phyloP scores from a whole-genome alignment of 2,329 filamentous ascomycete species.

The Hypoxylon sp. region DNA sequence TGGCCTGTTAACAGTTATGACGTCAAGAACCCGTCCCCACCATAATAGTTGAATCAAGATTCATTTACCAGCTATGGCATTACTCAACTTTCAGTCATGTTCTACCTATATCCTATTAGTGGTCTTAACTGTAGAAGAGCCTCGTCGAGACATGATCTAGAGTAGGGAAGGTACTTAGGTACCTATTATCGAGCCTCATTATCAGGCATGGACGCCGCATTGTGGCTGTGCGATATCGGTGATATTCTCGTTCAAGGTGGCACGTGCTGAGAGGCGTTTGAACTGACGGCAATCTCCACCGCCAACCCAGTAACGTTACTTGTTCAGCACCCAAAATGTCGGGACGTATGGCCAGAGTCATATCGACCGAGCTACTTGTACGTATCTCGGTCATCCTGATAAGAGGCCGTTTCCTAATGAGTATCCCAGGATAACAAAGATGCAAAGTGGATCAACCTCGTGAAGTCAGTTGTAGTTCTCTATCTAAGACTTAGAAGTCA shows the following conservation, averaged over 20 bases:
- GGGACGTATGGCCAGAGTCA: conserved; percentile 42
- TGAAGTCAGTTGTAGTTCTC: conserved; percentile 48
- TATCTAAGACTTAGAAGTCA: neutral
- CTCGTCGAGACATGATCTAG: too few relatives aligned
- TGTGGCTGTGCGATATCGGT: conserved; percentile 22
- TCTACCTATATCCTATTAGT: too few relatives aligned
- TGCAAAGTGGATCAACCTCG: conserved; percentile 53
- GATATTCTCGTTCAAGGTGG: neutral
- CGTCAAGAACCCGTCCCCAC: neutral
- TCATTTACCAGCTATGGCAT: neutral
- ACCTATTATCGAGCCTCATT: neutral
- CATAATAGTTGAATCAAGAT: neutral
- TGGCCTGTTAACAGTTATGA: neutral
- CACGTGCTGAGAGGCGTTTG: neutral
- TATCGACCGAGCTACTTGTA: conserved; percentile 53
- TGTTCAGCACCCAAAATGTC: conserved; percentile 39
- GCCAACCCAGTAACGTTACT: neutral
- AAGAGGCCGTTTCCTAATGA: conserved; percentile 5
- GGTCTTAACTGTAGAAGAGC: too few relatives aligned
- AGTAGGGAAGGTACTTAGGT: too few relatives aligned
- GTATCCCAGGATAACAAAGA: conserved; percentile 52
- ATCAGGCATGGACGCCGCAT: neutral
- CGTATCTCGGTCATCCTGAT: conserved; percentile 19
- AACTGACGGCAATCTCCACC: neutral
- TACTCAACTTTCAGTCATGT: too few relatives aligned